Evolutionary conservation across 305 asterid genomes (phyloP).

Genomic region (Fraxinus paxiana): DNA sequence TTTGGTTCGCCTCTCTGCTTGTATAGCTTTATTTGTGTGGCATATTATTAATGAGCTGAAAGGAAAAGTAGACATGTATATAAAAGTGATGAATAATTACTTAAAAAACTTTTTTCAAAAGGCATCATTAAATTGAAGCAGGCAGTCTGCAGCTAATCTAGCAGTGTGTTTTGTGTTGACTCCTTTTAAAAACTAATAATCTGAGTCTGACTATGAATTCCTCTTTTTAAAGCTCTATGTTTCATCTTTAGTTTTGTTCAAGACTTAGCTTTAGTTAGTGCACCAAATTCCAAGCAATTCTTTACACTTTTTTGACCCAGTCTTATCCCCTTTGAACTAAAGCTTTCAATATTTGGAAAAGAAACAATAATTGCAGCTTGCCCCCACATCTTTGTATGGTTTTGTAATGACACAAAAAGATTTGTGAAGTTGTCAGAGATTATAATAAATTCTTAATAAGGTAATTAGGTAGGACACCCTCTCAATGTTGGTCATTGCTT

Average conservation of each 20-base stretch:
- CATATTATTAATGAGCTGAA: background rate
- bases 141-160: conserved; percentile 12
- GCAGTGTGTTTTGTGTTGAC: conserved; percentile 29
- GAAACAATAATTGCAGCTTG: conserved; percentile 14
- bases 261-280: conserved; percentile 30
- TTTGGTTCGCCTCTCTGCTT: background rate
- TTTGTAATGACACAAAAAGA: conserved; percentile 14
- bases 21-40: background rate
- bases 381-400: conserved; percentile 18
- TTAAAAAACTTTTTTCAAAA: conserved; percentile 28
- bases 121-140: conserved; percentile 12
- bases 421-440: conserved; percentile 29
- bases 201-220: conserved; percentile 22
- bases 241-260: conserved; percentile 34
- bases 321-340: conserved; percentile 26
- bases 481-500: background rate
- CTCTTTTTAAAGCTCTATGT: conserved; percentile 24
- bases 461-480: conserved; percentile 23
- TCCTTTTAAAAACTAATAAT: conserved; percentile 23
- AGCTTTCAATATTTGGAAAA: conserved; percentile 18
- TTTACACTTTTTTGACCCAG: conserved; percentile 37
- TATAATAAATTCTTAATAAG: conserved; percentile 31
- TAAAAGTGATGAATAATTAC: conserved; percentile 26
- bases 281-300: conserved; percentile 53
- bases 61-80: background rate